Percentiles rank a stretch among this genome's conserved stretches.
Evolutionary conservation across 2,329 filamentous ascomycete genomes (phyloP).

Genomic region (Didymella arachidicola): DNA sequence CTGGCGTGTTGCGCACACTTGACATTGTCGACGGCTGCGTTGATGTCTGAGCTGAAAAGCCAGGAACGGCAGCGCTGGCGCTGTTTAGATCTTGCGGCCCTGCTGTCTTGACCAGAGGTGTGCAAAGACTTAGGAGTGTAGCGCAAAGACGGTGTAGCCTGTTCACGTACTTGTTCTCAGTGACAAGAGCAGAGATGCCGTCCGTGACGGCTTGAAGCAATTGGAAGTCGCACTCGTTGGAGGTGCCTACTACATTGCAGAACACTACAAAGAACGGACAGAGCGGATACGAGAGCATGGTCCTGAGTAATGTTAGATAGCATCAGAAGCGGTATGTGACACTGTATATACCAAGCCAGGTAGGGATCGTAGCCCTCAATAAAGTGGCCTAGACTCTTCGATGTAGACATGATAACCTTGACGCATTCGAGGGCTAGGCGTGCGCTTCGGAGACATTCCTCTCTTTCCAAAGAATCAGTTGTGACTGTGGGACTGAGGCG

Average conservation of each 20-base stretch:
- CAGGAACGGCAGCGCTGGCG: slow-evolving; percentile 6
- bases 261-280: slow-evolving; percentile 49
- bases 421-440: slow-evolving; percentile 43
- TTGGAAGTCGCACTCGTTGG: slow-evolving; percentile 40
- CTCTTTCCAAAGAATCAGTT: slow-evolving; percentile 38
- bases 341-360: slow-evolving; percentile 35
- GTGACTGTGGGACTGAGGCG: slow-evolving; percentile 42
- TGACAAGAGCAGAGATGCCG: slow-evolving; percentile 37
- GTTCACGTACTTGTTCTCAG: slow-evolving; percentile 42
- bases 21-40: slow-evolving; percentile 1
- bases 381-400: slow-evolving; percentile 37
- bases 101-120: slow-evolving; percentile 34
- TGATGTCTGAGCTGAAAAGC: neutral
- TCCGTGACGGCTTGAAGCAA: slow-evolving; percentile 42
- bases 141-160: slow-evolving; percentile 40
- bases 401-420: slow-evolving; percentile 35
- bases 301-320: slow-evolving; percentile 33
- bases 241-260: slow-evolving; percentile 49
- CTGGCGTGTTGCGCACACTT: slow-evolving; percentile 7
- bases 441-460: slow-evolving; percentile 43
- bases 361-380: slow-evolving; percentile 44
- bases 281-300: slow-evolving; percentile 45
- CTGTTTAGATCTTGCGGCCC: slow-evolving; percentile 3
- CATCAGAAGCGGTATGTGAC: neutral
- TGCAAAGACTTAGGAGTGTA: slow-evolving; percentile 42